These are phyloP conservation scores for Cubamyces lactineus DNA, from an alignment of 768 basidiomycete species.

Conservation along the genomic window DNA sequence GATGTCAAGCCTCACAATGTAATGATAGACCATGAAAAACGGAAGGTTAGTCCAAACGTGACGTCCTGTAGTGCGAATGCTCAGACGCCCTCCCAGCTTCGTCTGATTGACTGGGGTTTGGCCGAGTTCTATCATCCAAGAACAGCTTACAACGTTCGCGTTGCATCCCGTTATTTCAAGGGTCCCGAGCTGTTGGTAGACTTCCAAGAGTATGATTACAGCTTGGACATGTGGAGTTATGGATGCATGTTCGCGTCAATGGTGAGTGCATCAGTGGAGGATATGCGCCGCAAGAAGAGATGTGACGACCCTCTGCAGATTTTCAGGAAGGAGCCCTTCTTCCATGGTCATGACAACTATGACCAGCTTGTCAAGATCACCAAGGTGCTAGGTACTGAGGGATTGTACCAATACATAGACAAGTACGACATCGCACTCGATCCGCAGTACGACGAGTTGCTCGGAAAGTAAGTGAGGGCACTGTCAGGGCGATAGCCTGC, in stretches of 20 bases:
- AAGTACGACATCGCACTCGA: conserved; percentile 96
- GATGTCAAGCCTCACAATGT: conserved; percentile 99
- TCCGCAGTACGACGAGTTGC: conserved; percentile 93
- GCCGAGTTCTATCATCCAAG: conserved; percentile 99
- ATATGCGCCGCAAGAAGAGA: background rate
- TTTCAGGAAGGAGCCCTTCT: conserved; percentile 98
- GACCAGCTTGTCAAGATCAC: conserved; percentile 98
- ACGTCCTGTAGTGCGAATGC: background rate
- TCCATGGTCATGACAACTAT: conserved; percentile 99
- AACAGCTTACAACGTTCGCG: conserved; percentile 97
- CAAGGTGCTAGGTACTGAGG: conserved; percentile 96
- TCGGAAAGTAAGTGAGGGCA: conserved; percentile 64
- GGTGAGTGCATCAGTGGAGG: conserved; percentile 51
- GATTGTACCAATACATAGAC: conserved; percentile 88
- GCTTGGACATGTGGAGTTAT: conserved; percentile 98
- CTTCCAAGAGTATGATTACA: conserved; percentile 98
- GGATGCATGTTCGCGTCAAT: conserved; percentile 99
- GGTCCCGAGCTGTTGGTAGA: conserved; percentile 96
- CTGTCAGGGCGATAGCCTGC: conserved; percentile 10
- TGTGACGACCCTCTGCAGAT: conserved; percentile 57
- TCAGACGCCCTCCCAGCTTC: conserved; percentile 54
- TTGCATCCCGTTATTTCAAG: conserved; percentile 97
- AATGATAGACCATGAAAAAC: conserved; percentile 98
- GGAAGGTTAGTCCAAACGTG: conserved; percentile 59
- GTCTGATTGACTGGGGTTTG: conserved; percentile 98